Base-by-base conservation (phyloP, 176 grass and related monocot species). In the Paspalum notatum region DNA sequence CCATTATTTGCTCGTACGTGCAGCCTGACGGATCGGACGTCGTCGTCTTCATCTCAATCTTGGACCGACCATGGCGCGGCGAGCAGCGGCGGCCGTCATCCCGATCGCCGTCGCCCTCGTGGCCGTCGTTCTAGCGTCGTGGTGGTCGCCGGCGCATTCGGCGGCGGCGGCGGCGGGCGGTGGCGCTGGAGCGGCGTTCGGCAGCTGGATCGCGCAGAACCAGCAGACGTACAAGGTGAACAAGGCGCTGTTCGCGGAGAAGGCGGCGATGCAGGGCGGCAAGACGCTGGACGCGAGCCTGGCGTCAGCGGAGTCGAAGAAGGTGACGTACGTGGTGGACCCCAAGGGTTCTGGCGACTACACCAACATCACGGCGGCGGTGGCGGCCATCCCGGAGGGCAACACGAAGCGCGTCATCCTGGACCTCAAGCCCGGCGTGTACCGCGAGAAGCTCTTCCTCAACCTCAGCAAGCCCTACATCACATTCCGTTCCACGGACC, bases 371-470 rank as follows among this genome's bases (percentile, higher is more conserved):
- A 84, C 63, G 7, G 83, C 84, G 2, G 90, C 90, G 12, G 5
- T 92, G 0, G 70, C 1, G 0, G 72, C 21, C 14, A 39, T 89
- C 37, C 83, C 90, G 0, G 72, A 43, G 6, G 63, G 61, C 17
- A 92, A 87, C 67, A 66, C 42, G 0, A 16, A 24, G 26, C 84
- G 90, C 25, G 83, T 87, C 43, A 22, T 92, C 26, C 67, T 92
- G 0, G 71, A 72, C 17, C 66, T 92, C 5, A 89, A 60, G 41
- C 64, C 87, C 17, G 90, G 84, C 13, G n/a, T 1, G 40, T 92
- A 81, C 72, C 49, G 90, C 1, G 90, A 92, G 81, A 92, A 92
- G 90, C 1, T 92, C 6, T 75, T 86, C 54, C 10, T 92, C 12
- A 88, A 78, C 45, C 5, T 20, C 0, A 80, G 32, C 49, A 89